These are phyloP conservation scores for Fusarium equiseti DNA, from an alignment of 2,329 filamentous ascomycete genomes.

Conservation along the genomic window DNA sequence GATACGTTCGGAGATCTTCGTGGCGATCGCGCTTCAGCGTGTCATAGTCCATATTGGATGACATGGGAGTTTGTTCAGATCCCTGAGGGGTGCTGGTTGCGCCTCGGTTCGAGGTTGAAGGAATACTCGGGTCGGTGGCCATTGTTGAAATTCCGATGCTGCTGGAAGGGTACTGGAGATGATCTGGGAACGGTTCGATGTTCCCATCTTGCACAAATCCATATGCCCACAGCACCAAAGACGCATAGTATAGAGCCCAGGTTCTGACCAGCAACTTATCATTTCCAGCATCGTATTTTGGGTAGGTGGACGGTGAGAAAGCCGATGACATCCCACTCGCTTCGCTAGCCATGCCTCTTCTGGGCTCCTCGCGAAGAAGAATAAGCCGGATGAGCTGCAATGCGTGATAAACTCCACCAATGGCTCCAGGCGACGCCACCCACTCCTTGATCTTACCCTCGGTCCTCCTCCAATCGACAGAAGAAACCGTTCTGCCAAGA, in stretches of 20 bases:
- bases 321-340: constrained; percentile 20
- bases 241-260: constrained; percentile 47
- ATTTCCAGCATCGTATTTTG: constrained; percentile 44
- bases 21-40: constrained; percentile 41
- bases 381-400: constrained; percentile 46
- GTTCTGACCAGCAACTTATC: constrained; percentile 44
- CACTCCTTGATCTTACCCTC: constrained; percentile 48
- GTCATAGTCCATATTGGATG: constrained; percentile 39
- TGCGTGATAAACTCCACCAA: constrained; percentile 47
- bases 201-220: constrained; percentile 47
- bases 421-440: constrained; percentile 47
- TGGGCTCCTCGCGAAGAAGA: constrained; percentile 41
- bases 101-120: constrained; percentile 33
- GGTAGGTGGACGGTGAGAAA: constrained; percentile 39
- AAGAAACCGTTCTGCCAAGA: constrained; percentile 45
- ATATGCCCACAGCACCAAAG: constrained; percentile 47
- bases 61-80: constrained; percentile 34
- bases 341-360: constrained; percentile 25
- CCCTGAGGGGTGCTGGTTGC: constrained; percentile 33
- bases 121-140: constrained; percentile 36
- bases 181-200: constrained; percentile 46
- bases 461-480: constrained; percentile 46
- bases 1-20: constrained; percentile 46
- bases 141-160: constrained; percentile 24
- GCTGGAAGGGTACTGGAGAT: constrained; percentile 42